Evolutionary conservation across 352 stramenopile genomes (phyloP), one percentile per base, ranked within the genome.

Genomic region (Nothophytophthora sp.): DNA sequence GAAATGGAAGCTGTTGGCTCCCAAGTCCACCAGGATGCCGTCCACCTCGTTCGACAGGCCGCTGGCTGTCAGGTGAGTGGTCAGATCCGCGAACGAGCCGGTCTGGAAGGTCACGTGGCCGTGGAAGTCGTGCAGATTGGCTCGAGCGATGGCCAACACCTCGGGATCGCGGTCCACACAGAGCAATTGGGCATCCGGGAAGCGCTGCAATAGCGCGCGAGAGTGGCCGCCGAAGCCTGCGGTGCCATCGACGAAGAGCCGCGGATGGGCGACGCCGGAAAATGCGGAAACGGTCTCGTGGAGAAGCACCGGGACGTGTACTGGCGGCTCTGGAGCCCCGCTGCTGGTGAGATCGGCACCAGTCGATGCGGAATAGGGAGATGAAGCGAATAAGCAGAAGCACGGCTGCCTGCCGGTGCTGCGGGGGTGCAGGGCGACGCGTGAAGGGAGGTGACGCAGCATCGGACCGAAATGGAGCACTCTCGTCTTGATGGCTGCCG

Each of bases 1-100:
- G 42, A 92, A 88, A 64, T 93, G 83, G 46, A 86, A 89, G 56
- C 83, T 93, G 50, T 93, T 93, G 24, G 79, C 83, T 9, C 83
- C 83, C 9, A 93, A 71, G 55, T 93, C 83, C 24, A 93, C 78
- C 36, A 89, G 62, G 46, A 90, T 79, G 30, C 83, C 83, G 34
- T 86, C 70, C 4, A 91, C 81, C 33, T 74, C 37, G 7, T 43
- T 24, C 4, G 76, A 74, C 37, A 91, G 89, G 6, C 53, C 62
- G 12, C 59, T 58, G 16, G 44, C 37, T 0, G 50, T 28, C 36
- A 93, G 62, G 38, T 85, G 72, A 5, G 27, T 44, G 0, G 41
- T 27, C 11, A 91, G 60, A 16, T 90, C 66, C 18, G 63, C 66
- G 60, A 88, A 93, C 28, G 83, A 91, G 23, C 83, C 78, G 23